Base-by-base conservation (phyloP, 1,284 basidiomycete genomes). In the Ceratobasidium sp. region DNA sequence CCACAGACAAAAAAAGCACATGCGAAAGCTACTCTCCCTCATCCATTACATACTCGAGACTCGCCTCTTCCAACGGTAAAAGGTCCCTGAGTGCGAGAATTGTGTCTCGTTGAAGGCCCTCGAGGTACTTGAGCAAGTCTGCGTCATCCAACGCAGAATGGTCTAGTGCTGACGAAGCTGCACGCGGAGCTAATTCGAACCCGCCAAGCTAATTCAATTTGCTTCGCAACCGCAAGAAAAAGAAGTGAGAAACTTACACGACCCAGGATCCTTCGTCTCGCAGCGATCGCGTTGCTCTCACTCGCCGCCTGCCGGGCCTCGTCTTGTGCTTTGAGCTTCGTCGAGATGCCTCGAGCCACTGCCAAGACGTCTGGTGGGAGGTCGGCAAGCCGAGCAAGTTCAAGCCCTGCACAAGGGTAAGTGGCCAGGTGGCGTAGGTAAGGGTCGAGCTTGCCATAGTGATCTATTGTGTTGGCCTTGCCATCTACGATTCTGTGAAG, bases 301-400 rank as follows among this genome's bases (percentile, higher is more conserved):
- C 90, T 91, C 53, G 86, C 83, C 76, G 85, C 85, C 75, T 88
- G 82, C 74, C 87, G 83, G 71, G 82, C 84, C 1, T 85, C 83
- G 71, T 93, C 88, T 16, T 91, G 79, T 21, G 85, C 85, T 2
- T 84, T 82, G 6, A 97, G 84, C 21, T 82, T 83, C 12, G 82
- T 81, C 0, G 93, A 86, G 0, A 94, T 86, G 71, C 87, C 82
- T 72, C 81, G 84, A 5, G 86, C 90, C 78, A 90, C 88, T 1
- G 77, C 75, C 57, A 94, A 78, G 6, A 94, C 87, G 55, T 90
- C 85, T 0, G 79, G 76, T 0, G 95, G 94, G 0, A 97, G 83
- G 77, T 94, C 91, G 0, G 93, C 94, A 0, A 96, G 85, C 57
- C 87, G 86, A 16, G 94, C 94, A 28, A 96, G 85, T 76, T 96